Evolutionary conservation across 2,329 filamentous ascomycete species (phyloP).

Genomic region (Paecilomyces niveus): DNA sequence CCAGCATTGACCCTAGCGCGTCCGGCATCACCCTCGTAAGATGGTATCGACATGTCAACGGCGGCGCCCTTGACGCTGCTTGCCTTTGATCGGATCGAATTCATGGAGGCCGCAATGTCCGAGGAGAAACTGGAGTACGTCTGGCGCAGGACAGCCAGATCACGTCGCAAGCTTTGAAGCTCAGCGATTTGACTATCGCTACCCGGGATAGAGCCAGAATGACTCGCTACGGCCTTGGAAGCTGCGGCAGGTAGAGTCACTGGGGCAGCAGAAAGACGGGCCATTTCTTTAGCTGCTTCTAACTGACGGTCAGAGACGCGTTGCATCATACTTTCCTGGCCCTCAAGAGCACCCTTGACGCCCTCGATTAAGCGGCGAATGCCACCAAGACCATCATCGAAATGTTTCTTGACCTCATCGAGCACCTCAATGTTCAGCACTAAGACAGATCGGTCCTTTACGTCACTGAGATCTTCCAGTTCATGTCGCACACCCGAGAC

Average conservation of each 20-base stretch:
- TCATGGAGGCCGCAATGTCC: slow-evolving; percentile 84
- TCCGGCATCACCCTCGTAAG: slow-evolving; percentile 69
- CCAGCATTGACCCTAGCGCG: slow-evolving; percentile 77
- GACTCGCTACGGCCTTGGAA: slow-evolving; percentile 17
- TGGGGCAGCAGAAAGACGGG: slow-evolving; percentile 50
- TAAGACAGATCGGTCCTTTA: slow-evolving; percentile 92
- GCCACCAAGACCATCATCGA: slow-evolving; percentile 81
- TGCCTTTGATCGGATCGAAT: slow-evolving; percentile 72
- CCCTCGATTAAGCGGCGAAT: slow-evolving; percentile 78
- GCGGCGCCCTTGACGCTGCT: slow-evolving; percentile 70
- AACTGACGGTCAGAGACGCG: slow-evolving; percentile 85
- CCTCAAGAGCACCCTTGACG: slow-evolving; percentile 74
- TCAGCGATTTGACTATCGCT: slow-evolving; percentile 63
- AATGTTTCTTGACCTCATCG: slow-evolving; percentile 93
- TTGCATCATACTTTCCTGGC: slow-evolving; percentile 75
- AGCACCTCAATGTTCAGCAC: slow-evolving; percentile 88
- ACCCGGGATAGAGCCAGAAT: slow-evolving; percentile 21
- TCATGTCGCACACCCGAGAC: slow-evolving; percentile 95
- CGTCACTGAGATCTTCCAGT: slow-evolving; percentile 82
- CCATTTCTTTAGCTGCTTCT: slow-evolving; percentile 81
- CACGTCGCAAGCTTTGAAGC: slow-evolving; percentile 73
- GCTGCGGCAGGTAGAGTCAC: slow-evolving; percentile 24
- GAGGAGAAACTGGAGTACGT: slow-evolving; percentile 88
- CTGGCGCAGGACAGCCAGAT: slow-evolving; percentile 85
- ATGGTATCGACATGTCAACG: slow-evolving; percentile 61